phyloP scores from a whole-genome alignment of 2,329 filamentous ascomycete genomes.

The Pseudogymnoascus sp. region DNA sequence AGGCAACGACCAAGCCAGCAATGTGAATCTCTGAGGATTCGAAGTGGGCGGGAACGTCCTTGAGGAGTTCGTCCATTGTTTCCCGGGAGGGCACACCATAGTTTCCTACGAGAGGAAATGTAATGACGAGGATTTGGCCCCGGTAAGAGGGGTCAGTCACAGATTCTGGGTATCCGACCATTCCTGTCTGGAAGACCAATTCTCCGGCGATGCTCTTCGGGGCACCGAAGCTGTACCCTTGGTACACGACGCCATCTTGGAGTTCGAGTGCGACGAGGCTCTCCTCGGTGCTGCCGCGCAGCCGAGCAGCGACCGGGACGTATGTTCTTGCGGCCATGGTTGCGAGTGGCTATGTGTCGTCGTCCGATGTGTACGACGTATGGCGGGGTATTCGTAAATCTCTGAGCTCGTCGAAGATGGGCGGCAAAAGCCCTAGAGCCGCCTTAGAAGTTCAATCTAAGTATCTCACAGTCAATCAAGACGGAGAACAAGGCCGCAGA shows the following conservation, averaged over 20 bases:
- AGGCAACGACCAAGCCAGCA: slow-evolving; percentile 80
- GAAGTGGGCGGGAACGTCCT: slow-evolving; percentile 84
- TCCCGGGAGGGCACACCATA: slow-evolving; percentile 92
- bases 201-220: slow-evolving; percentile 92
- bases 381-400: slow-evolving; percentile 8
- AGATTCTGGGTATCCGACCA: slow-evolving; percentile 97
- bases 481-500: slow-evolving; percentile 7
- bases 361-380: neutral
- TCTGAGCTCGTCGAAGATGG: neutral
- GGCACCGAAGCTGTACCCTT: slow-evolving; percentile 94
- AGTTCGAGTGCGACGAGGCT: slow-evolving; percentile 80
- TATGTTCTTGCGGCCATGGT: slow-evolving; percentile 15
- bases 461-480: slow-evolving; percentile 2
- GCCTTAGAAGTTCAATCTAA: slow-evolving; percentile 8
- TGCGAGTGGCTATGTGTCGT: neutral
- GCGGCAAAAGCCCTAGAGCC: slow-evolving; percentile 8
- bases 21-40: slow-evolving; percentile 91
- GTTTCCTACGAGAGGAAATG: slow-evolving; percentile 91
- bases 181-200: slow-evolving; percentile 98
- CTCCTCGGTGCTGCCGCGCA: slow-evolving; percentile 35
- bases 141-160: slow-evolving; percentile 82
- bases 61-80: slow-evolving; percentile 73
- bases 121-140: slow-evolving; percentile 92
- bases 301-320: slow-evolving; percentile 21
- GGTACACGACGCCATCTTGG: slow-evolving; percentile 81